Evolutionary conservation across 2,329 filamentous ascomycete species (phyloP), one percentile per base, ranked within the genome.

Genomic region (Anisogramma anomala): DNA sequence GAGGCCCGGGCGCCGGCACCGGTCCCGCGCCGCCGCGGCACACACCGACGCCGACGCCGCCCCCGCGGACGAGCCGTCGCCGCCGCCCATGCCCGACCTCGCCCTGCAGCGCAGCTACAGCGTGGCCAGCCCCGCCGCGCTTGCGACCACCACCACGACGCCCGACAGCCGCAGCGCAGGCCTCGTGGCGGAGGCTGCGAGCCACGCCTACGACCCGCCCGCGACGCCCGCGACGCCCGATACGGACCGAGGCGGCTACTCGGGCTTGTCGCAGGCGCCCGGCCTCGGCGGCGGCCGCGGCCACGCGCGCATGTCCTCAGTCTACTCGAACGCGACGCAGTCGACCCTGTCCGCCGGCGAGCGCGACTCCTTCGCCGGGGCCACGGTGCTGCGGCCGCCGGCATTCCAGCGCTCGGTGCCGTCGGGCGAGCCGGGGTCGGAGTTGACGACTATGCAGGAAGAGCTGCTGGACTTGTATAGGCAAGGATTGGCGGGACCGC

Each of bases 291-390:
- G 33, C 2, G 30, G 33, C 4, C 17, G 18, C 14, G 20, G 22
- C 2, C 28, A 37, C 6, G 41, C 39, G 26, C 28, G 33, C 1
- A 34, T 42, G 32, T 42, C 43, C 4, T 27, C 33, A 10, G 33
- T 35, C 8, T 42, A 39, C 39, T 42, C 43, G 0, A 32, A 41
- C 13, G 37, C 23, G 17, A 41, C 42, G 11, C 37, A 38, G 6
- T 36, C 41, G 26, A 43, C 41, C 6, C 36, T 40, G 23, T 32
- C 23, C 14, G n/a, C n/a, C 22, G 41, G 41, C 20, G 36, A 32
- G 15, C 32, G 41, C 10, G 35, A 20, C 5, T 7, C 38, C n/a
- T 6, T 39, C 31, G 31, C 30, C 9, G 39, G 33, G 2, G 17
- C 36, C 13, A 6, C 13, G 27, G 19, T 35, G 13, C 32, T 32